These are phyloP conservation scores for Fusarium sp. DNA, from an alignment of 2,329 filamentous ascomycete genomes.

Conservation along the genomic window DNA sequence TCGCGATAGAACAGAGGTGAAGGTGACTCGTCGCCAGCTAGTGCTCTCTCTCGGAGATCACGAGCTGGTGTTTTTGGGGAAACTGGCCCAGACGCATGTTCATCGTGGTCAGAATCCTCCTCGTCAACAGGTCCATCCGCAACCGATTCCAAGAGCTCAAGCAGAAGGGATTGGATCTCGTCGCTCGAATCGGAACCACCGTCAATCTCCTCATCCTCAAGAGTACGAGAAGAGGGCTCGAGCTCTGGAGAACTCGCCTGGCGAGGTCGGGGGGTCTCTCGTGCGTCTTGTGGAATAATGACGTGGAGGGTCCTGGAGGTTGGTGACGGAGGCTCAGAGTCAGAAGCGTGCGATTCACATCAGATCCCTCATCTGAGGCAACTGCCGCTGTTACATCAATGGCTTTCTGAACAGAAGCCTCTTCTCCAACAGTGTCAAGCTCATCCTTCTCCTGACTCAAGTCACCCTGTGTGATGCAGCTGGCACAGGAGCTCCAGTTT, in stretches of 20 bases:
- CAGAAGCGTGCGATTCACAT: slow-evolving; percentile 4
- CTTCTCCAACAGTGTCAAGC: background rate
- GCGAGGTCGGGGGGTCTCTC: background rate
- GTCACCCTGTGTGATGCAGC: background rate
- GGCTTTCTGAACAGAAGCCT: background rate
- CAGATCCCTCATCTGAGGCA: background rate
- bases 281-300: background rate
- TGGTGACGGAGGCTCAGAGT: slow-evolving; percentile 13
- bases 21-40: background rate
- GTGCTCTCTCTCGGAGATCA: background rate
- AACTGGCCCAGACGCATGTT: slow-evolving; percentile 6
- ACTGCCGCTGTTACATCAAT: background rate
- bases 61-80: slow-evolving; percentile 5
- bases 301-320: background rate
- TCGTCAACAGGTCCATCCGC: background rate
- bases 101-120: background rate
- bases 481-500: background rate
- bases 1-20: background rate
- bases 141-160: slow-evolving; percentile 1
- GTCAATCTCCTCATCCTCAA: background rate
- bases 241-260: background rate
- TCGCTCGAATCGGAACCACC: slow-evolving; percentile 10
- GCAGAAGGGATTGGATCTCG: background rate
- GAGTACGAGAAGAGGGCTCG: slow-evolving; percentile 4
- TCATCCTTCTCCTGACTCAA: background rate